These are phyloP conservation scores for Aspergillus cavernicola DNA, from an alignment of 495 filamentous ascomycete species.

Conservation along the genomic window DNA sequence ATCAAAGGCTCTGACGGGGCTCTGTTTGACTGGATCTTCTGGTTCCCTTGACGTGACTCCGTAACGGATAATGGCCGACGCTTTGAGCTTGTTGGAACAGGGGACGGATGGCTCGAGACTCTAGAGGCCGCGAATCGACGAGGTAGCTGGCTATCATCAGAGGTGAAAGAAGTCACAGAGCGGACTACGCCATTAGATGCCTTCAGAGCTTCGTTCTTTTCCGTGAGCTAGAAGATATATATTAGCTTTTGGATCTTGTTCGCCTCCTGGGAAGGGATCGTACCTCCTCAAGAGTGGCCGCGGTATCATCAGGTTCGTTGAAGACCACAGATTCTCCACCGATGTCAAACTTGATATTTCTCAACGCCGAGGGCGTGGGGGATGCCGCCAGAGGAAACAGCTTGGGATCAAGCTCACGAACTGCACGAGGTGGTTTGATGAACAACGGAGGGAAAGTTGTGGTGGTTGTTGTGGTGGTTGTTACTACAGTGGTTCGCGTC, in stretches of 20 bases:
- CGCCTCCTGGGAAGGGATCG: background rate
- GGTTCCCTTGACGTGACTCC: slow-evolving; percentile 50
- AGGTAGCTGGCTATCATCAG: slow-evolving; percentile 27
- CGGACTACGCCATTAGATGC: slow-evolving; percentile 55
- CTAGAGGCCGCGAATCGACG: slow-evolving; percentile 27
- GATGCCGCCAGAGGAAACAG: slow-evolving; percentile 82
- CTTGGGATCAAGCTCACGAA: slow-evolving; percentile 76
- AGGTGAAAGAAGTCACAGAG: slow-evolving; percentile 40
- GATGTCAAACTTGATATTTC: slow-evolving; percentile 68
- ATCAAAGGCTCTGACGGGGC: slow-evolving; percentile 34
- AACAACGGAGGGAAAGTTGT: slow-evolving; percentile 80
- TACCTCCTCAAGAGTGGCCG: slow-evolving; percentile 56
- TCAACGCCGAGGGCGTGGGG: slow-evolving; percentile 73
- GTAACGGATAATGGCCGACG: slow-evolving; percentile 54
- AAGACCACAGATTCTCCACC: slow-evolving; percentile 62
- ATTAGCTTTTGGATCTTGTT: background rate
- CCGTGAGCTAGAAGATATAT: slow-evolving; percentile 37
- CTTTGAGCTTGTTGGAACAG: slow-evolving; percentile 27
- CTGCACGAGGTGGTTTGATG: slow-evolving; percentile 68
- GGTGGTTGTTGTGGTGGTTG: slow-evolving; percentile 92
- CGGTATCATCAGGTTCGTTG: slow-evolving; percentile 61
- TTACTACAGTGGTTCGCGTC: slow-evolving; percentile 75
- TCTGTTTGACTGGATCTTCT: slow-evolving; percentile 27
- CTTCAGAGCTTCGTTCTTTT: slow-evolving; percentile 46
- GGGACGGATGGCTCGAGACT: slow-evolving; percentile 26